Conservation (phyloP, 2,329 filamentous ascomycete genomes). For the Dactylellina haptotyla region DNA sequence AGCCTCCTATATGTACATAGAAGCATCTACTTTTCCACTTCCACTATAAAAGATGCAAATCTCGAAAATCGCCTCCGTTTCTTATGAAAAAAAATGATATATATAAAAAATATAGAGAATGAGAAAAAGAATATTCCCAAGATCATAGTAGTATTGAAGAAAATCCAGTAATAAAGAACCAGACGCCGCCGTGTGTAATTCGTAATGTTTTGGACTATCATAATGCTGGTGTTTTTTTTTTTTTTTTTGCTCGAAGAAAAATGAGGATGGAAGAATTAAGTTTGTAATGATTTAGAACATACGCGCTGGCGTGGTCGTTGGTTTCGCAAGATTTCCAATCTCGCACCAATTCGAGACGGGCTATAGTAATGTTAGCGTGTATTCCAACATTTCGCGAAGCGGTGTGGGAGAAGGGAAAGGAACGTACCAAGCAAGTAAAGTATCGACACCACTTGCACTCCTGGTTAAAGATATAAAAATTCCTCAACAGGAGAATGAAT, state of each 20-base stretch:
- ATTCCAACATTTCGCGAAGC: slow-evolving; percentile 8
- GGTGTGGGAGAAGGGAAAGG: neutral
- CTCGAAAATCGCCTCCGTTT: neutral
- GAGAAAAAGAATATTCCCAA: neutral
- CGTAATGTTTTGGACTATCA: too few relatives aligned
- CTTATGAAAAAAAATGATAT: neutral
- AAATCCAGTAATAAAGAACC: neutral
- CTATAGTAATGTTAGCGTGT: slow-evolving; percentile 60
- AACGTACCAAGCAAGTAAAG: slow-evolving; percentile 86
- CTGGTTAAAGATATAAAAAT: slow-evolving; percentile 84
- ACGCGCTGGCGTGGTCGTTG: slow-evolving; percentile 24
- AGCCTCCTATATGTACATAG: too few relatives aligned
- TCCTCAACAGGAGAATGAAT: slow-evolving; percentile 86
- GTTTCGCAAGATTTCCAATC: slow-evolving; percentile 55
- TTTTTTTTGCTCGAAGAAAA: neutral
- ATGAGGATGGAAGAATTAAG: neutral
- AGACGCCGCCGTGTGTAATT: too few relatives aligned
- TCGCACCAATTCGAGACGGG: slow-evolving; percentile 76
- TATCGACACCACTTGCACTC: slow-evolving; percentile 95
- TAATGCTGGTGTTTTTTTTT: neutral
- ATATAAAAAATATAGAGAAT: neutral
- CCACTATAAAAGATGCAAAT: neutral
- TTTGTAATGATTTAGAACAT: slow-evolving; percentile 23
- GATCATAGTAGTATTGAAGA: neutral
- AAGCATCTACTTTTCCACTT: too few relatives aligned